Percentiles rank a stretch among this genome's conserved stretches.
phyloP scores from a whole-genome alignment of 1,284 basidiomycete genomes.

The Schizophyllum amplum region DNA sequence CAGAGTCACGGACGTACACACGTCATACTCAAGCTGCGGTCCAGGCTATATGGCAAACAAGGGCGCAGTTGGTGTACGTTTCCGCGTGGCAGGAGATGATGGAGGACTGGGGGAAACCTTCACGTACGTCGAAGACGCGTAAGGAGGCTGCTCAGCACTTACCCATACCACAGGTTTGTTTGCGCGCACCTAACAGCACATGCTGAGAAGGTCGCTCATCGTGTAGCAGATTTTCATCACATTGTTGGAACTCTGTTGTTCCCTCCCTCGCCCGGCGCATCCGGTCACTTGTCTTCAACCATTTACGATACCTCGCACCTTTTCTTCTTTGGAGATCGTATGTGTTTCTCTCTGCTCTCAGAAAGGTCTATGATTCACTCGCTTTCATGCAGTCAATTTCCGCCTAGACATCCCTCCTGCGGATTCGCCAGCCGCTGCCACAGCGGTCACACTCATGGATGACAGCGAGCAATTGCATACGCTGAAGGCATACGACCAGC shows the following conservation, averaged over 20 bases:
- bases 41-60: constrained; percentile 90
- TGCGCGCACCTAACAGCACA: constrained; percentile 89
- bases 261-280: constrained; percentile 38
- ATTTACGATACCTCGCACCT: constrained; percentile 79
- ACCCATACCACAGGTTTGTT: constrained; percentile 64
- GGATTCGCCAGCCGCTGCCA: constrained; percentile 18
- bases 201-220: constrained; percentile 58
- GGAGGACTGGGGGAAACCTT: constrained; percentile 63
- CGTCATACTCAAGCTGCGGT: constrained; percentile 70
- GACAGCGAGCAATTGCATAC: constrained; percentile 46
- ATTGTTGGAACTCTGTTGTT: constrained; percentile 85
- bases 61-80: constrained; percentile 84
- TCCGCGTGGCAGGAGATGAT: constrained; percentile 56
- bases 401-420: constrained; percentile 55
- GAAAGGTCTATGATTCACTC: neutral
- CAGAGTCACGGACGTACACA: constrained; percentile 58
- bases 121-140: constrained; percentile 51
- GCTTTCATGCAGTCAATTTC: constrained; percentile 55
- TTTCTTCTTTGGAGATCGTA: constrained; percentile 75
- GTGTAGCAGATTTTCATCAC: constrained; percentile 76
- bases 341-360: neutral
- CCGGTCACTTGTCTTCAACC: constrained; percentile 39
- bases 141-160: constrained; percentile 5
- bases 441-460: constrained; percentile 7
- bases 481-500: constrained; percentile 74